Evolutionary conservation across 805 yeast species (phyloP).

Genomic region (Blastobotrys attinorum): DNA sequence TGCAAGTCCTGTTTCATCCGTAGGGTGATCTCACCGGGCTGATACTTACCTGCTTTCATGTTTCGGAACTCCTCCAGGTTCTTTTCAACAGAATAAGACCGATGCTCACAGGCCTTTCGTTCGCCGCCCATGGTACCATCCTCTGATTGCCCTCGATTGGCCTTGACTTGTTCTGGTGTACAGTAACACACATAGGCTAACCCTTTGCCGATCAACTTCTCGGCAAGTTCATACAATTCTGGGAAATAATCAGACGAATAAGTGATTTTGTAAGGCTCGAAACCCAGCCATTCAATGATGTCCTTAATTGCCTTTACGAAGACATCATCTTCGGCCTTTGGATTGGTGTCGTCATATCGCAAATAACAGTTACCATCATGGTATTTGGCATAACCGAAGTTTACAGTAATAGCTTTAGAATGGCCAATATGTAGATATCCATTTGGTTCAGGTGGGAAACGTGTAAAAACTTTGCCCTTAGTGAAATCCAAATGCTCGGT

Average conservation of each 20-base stretch:
- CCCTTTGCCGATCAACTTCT: conserved; percentile 58
- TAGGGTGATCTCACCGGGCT: conserved; percentile 86
- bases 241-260: conserved; percentile 96
- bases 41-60: conserved; percentile 85
- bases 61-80: conserved; percentile 74
- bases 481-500: conserved; percentile 70
- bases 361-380: conserved; percentile 83
- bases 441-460: conserved; percentile 99
- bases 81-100: conserved; percentile 63
- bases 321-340: conserved; percentile 95
- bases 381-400: conserved; percentile 92
- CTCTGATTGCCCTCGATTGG: conserved; percentile 80
- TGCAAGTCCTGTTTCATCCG: conserved; percentile 93
- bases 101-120: conserved; percentile 73
- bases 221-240: conserved; percentile 80
- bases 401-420: conserved; percentile 94
- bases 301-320: conserved; percentile 77
- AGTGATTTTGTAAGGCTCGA: conserved; percentile 86
- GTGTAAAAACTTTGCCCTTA: conserved; percentile 75
- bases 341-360: conserved; percentile 96
- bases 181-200: conserved; percentile 91
- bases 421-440: conserved; percentile 98
- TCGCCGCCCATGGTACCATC: conserved; percentile 84
- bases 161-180: conserved; percentile 83
- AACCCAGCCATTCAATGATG: conserved; percentile 92